Evolutionary conservation across 139 green algal species (phyloP).

Genomic region (Ulvella scutata): DNA sequence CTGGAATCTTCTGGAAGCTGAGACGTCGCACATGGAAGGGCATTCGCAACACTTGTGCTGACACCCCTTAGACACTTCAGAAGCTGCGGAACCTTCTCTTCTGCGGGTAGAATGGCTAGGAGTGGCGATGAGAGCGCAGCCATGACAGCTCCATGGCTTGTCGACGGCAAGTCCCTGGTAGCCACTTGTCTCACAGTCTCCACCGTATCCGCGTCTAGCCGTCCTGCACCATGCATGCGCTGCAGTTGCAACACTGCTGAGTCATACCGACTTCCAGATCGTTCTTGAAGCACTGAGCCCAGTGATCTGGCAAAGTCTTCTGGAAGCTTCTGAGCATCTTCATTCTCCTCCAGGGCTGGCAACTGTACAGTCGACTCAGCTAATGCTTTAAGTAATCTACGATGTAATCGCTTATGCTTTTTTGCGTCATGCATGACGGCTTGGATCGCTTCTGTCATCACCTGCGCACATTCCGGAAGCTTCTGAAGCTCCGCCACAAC

Average conservation of each 20-base stretch:
- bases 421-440: not conserved
- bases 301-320: no score
- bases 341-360: not conserved
- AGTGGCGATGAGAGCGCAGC: not conserved
- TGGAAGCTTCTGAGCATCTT: not conserved
- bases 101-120: not conserved
- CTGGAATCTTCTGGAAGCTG: no score
- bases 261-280: not conserved
- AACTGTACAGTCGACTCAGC: not conserved
- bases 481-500: not conserved
- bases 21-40: no score
- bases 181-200: no score
- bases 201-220: not conserved
- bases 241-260: not conserved
- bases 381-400: not conserved
- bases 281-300: no score
- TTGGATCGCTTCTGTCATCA: not conserved
- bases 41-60: not conserved
- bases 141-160: no score
- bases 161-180: no score
- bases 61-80: not conserved
- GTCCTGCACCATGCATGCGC: not conserved
- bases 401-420: not conserved
- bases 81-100: not conserved
- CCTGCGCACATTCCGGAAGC: not conserved